Evolutionary conservation across 805 yeast genomes (phyloP), one percentile per base, ranked within the genome.

Genomic region (Cyberlindnera mississippiensis): DNA sequence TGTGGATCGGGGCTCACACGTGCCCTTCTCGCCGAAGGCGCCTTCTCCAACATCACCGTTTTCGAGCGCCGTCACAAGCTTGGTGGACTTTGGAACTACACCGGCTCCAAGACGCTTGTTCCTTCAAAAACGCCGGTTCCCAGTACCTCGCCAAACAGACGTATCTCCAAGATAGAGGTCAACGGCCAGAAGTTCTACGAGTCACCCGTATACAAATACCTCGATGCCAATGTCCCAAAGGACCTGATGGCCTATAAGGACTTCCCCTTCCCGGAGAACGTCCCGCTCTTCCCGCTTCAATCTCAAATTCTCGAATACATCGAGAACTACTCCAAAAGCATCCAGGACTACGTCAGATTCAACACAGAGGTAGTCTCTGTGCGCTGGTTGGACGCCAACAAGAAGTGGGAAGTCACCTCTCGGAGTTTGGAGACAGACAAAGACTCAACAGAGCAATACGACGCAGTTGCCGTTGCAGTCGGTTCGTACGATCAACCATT

Each of bases 81-180:
- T n/a, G 96, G 95, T 12, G 96, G 96, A 0, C 64, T 86, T 8
- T 87, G 96, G 96, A 75, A 78, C 56, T 82, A 70, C 32, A 52
- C 60, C 1, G 42, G 42, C 3, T 33, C 35, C 9, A 57, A 57
- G 31, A 13, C 35, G 6, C 22, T n/a, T 18, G 44, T 52, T 2
- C 31, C 40, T 1, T 22, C 38, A 11, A 16, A 29, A 3, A 34
- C 35, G 1, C 39, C 40, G 1, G 61, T 63, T 1, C 72, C 74
- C 2, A 56, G 62, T 1, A 40, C 37, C 1, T 60, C 57, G 28
- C 67, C 68, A 12, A 33, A 34, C 19, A 37, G 36, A 3, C 42
- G 38, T 16, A 48, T 47, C 2, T 55, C 44, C 4, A 58, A 57
- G 31, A 40, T 51, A 13, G 36, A 33, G 4, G 35, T 33, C 16